Evolutionary conservation across 192 early-diverging fungal species (phyloP), one percentile per base, ranked within the genome.

Genomic region (Lobulomyces angularis): DNA sequence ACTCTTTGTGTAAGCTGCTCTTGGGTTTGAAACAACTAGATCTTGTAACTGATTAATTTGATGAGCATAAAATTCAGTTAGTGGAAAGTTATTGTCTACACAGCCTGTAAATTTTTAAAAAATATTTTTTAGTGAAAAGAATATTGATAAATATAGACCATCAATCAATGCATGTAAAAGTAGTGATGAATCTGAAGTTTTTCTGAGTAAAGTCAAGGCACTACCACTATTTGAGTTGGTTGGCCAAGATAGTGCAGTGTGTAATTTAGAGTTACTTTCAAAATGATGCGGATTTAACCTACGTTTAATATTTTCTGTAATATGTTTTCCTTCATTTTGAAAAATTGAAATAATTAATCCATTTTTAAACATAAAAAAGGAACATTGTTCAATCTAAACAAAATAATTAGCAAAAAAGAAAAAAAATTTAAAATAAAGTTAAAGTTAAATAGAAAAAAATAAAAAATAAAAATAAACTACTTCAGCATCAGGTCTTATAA

Each of bases 291-390:
- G n/a, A n/a, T n/a, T n/a, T n/a, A n/a, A n/a, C n/a, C n/a, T n/a
- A n/a, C n/a, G n/a, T n/a, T n/a, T n/a, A n/a, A n/a, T n/a, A n/a
- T n/a, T n/a, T 17, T 22, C 29, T 5, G 38, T 45, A n/a, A 26
- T 29, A 3, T 33, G 27, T 9, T 30, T 27, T 2, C 57, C 57
- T 12, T 47, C 39, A 14, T 39, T 23, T 37, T 56, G 57, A 27
- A 61, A 61, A 18, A 61, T 59, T 12, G 49, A 46, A 12, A 61
- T 23, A 19, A 61, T 11, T n/a, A n/a, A n/a, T n/a, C n/a, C n/a
- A n/a, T n/a, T n/a, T n/a, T n/a, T n/a, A n/a, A n/a, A n/a, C n/a
- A n/a, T n/a, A n/a, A n/a, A n/a, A n/a, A n/a, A n/a, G n/a, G n/a
- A n/a, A n/a, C n/a, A n/a, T n/a, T n/a, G n/a, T n/a, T n/a, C n/a